Evolutionary conservation across 805 yeast species (phyloP).

Genomic region (Candida vartiovaarae): DNA sequence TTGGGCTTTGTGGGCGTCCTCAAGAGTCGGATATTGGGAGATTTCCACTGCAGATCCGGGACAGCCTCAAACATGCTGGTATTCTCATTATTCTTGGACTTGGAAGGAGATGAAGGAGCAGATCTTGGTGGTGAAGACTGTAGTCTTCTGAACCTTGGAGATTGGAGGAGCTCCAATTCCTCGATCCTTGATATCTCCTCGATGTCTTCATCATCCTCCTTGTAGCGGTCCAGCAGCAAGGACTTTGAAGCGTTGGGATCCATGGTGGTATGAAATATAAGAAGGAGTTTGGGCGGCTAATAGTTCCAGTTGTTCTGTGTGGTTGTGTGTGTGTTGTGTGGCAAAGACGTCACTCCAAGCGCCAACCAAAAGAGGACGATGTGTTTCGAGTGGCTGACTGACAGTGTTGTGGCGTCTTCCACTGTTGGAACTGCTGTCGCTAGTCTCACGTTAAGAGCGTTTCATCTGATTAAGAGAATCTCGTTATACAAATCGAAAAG

Average conservation of each 20-base stretch:
- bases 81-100: constrained; percentile 10
- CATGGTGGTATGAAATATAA: background rate
- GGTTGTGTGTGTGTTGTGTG: too few relatives aligned
- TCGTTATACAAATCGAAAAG: background rate
- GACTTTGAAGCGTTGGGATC: constrained; percentile 9
- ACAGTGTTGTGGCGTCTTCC: too few relatives aligned
- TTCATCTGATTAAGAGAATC: too few relatives aligned
- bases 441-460: too few relatives aligned
- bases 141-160: constrained; percentile 21
- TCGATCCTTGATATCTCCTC: constrained; percentile 20
- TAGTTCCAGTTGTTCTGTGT: too few relatives aligned
- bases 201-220: constrained; percentile 18
- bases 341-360: too few relatives aligned
- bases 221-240: constrained; percentile 19
- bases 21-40: constrained; percentile 6
- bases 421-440: too few relatives aligned
- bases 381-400: too few relatives aligned
- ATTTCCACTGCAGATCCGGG: constrained; percentile 17
- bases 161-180: constrained; percentile 21
- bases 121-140: constrained; percentile 22
- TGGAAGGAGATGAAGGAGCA: constrained; percentile 17
- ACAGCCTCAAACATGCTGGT: constrained; percentile 12
- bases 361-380: too few relatives aligned
- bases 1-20: constrained; percentile 20
- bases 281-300: too few relatives aligned